phyloP scores from a whole-genome alignment of 2,329 filamentous ascomycete species.

The Oidium heveae region DNA sequence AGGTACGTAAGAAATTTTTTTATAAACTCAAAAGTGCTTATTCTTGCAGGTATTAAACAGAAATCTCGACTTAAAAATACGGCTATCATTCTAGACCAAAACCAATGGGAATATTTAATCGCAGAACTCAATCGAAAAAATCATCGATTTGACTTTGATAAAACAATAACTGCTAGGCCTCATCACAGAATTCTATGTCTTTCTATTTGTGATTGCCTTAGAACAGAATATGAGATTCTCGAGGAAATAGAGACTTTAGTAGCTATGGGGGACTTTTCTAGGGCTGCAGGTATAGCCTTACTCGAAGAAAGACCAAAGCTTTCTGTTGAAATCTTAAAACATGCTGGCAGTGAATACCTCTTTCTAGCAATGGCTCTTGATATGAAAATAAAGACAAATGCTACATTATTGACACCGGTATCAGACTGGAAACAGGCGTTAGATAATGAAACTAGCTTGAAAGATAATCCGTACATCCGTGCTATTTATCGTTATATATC shows the following conservation, averaged over 20 bases:
- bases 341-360: constrained; percentile 39
- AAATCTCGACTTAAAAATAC: constrained; percentile 22
- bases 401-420: constrained; percentile 13
- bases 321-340: constrained; percentile 44
- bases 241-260: constrained; percentile 20
- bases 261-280: constrained; percentile 33
- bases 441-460: constrained; percentile 16
- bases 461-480: constrained; percentile 54
- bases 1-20: constrained; percentile 19
- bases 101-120: constrained; percentile 35
- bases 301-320: constrained; percentile 45
- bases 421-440: constrained; percentile 11
- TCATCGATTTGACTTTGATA: constrained; percentile 35
- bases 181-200: constrained; percentile 52
- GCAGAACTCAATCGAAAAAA: constrained; percentile 36
- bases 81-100: constrained; percentile 18
- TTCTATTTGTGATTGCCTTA: constrained; percentile 48
- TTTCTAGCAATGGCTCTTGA: constrained; percentile 45
- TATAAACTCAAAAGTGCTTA: background rate
- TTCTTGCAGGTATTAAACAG: constrained; percentile 21
- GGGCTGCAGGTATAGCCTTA: constrained; percentile 50
- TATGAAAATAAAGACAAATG: constrained; percentile 27
- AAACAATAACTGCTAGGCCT: constrained; percentile 35
- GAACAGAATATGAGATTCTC: constrained; percentile 23
- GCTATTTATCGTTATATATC: constrained; percentile 57